Percentiles rank a stretch among this genome's conserved stretches.
Conservation (phyloP, 129 eudicot species). For the Flaveria trinervia region DNA sequence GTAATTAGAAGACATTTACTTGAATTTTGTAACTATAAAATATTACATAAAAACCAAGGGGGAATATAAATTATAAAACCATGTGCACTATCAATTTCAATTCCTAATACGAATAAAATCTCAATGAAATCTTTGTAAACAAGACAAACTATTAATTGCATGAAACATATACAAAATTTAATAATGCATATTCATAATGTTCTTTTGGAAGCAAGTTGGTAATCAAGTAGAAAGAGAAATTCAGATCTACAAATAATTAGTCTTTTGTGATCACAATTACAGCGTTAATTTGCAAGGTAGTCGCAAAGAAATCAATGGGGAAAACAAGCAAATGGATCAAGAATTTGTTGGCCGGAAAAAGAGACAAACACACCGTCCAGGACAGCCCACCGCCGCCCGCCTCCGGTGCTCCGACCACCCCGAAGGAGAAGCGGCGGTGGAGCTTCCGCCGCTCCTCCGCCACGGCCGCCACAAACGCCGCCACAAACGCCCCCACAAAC, state of each 20-base stretch:
- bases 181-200: constrained; percentile 18
- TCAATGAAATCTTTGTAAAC: constrained; percentile 30
- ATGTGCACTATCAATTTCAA: constrained; percentile 32
- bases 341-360: constrained; percentile 69
- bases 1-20: no score
- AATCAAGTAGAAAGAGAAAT: constrained; percentile 23
- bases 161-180: constrained; percentile 23
- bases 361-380: constrained; percentile 42
- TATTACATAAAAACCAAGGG: neutral
- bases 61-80: neutral
- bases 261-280: constrained; percentile 25
- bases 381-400: constrained; percentile 51
- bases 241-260: constrained; percentile 41
- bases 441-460: constrained; percentile 89
- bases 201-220: constrained; percentile 31
- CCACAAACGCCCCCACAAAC: constrained; percentile 30
- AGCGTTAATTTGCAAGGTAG: constrained; percentile 23
- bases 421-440: constrained; percentile 88
- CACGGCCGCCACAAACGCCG: constrained; percentile 36
- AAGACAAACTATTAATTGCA: constrained; percentile 40
- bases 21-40: no score
- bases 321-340: constrained; percentile 79
- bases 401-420: constrained; percentile 52
- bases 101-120: constrained; percentile 34
- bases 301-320: constrained; percentile 66